Base-by-base conservation (phyloP, 371 early-diverging fungal species). In the Mortierella polycephala region DNA sequence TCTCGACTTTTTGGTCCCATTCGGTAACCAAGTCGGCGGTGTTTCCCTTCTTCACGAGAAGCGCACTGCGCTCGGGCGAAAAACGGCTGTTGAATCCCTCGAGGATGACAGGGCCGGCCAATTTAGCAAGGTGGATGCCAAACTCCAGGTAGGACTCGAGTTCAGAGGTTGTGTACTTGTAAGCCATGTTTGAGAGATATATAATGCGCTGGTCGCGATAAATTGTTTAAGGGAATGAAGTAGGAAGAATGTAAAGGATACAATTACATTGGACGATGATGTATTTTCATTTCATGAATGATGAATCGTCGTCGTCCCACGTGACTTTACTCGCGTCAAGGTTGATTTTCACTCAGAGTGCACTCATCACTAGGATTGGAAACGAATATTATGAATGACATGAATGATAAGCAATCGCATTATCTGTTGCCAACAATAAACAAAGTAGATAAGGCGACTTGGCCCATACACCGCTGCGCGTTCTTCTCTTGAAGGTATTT, bases 21-120 rank as follows among this genome's bases (percentile, higher is more conserved):
- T 87, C 90, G 0, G 96, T 96, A 41, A 96, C 96, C 57, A 95
- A 84, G 72, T 97, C 96, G 14, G 92, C 88, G 1, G 88, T 87
- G 68, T 94, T 94, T 23, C 89, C 88, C 65, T 88, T 86, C 69
- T 86, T 89, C 64, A 85, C 80, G 40, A 85, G 79, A 46, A 85
- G 70, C 46, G 67, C 70, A 49, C 77, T 81, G 7, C 85, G 82
- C n/a, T 83, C 67, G 11, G 88, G 86, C 46, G 85, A 62, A 67
- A 85, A 81, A 53, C 89, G 85, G 20, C 72, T 82, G 60, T 86
- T 81, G 55, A 90, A 83, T 12, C 91, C 92, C 11, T 83, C 82
- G 54, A 83, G 83, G 47, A 93, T 89, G 62, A 90, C 82, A 13
- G 84, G 84, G 30, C 92, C 93, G 9, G 90, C 90, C 55, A 88